Conservation (phyloP, 495 filamentous ascomycete genomes). For the Daldinia loculata region DNA sequence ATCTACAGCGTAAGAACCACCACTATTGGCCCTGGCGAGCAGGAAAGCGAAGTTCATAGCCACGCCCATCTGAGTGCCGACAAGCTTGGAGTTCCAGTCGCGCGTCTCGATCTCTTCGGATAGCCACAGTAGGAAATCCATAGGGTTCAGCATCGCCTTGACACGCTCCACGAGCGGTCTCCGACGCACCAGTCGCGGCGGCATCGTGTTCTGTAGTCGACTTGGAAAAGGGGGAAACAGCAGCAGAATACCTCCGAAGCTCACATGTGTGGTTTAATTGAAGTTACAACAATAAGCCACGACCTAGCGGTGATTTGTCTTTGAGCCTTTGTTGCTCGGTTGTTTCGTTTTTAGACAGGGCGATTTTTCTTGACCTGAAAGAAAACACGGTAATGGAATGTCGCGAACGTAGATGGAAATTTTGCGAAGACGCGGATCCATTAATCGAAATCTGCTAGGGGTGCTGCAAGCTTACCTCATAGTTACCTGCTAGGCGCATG, state of each 20-base stretch:
- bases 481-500: conserved; percentile 2
- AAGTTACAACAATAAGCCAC: conserved; percentile 2
- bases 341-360: not conserved
- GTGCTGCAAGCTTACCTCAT: conserved; percentile 4
- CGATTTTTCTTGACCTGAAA: conserved; percentile 32
- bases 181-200: conserved; percentile 76
- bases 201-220: conserved; percentile 42
- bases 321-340: conserved; percentile 9
- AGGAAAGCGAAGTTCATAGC: conserved; percentile 80
- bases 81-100: conserved; percentile 85
- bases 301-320: not conserved
- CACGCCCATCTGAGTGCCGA: conserved; percentile 77
- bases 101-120: conserved; percentile 88
- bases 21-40: conserved; percentile 77
- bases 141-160: conserved; percentile 79
- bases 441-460: conserved; percentile 17
- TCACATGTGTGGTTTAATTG: conserved; percentile 17
- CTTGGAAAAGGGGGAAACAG: not conserved
- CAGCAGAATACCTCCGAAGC: conserved; percentile 10
- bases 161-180: conserved; percentile 79
- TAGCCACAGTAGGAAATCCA: conserved; percentile 87
- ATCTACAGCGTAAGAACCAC: conserved; percentile 60
- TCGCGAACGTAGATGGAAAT: conserved; percentile 3
- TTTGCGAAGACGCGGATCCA: conserved; percentile 10
- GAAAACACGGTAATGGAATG: conserved; percentile 30